phyloP scores from a whole-genome alignment of 345 rosid species.

The Punica granatum region DNA sequence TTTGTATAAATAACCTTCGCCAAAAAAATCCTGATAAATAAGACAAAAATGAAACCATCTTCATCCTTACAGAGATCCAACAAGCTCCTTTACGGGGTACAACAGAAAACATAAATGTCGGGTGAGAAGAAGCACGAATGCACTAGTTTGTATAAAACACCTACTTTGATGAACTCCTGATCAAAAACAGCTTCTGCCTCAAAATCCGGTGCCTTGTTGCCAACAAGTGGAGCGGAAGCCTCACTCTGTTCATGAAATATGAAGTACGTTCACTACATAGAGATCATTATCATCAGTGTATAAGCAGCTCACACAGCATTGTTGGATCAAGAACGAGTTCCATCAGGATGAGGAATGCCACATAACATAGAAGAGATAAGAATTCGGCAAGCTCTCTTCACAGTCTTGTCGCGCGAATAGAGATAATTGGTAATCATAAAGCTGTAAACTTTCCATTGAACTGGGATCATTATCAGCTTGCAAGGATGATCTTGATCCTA shows the following conservation, averaged over 20 bases:
- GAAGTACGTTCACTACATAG: background rate
- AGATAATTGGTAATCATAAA: no score
- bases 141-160: background rate
- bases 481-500: background rate
- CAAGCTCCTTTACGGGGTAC: background rate
- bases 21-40: background rate
- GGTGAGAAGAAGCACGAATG: background rate
- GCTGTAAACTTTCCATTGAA: background rate
- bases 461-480: background rate
- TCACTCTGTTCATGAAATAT: background rate
- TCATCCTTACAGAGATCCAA: background rate
- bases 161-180: constrained; percentile 89
- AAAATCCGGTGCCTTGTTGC: constrained; percentile 81
- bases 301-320: background rate
- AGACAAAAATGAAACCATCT: background rate
- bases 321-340: background rate
- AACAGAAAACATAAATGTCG: background rate
- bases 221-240: constrained; percentile 60
- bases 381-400: background rate
- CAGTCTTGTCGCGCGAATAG: background rate
- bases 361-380: no score
- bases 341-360: background rate
- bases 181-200: constrained; percentile 97
- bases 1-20: background rate
- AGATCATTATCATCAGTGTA: background rate